A percentile compares a stretch with the other conserved stretches of the same genome.
These are phyloP conservation scores for Tetracladium marchalianum DNA, from an alignment of 495 filamentous ascomycete genomes.

Conservation along the genomic window DNA sequence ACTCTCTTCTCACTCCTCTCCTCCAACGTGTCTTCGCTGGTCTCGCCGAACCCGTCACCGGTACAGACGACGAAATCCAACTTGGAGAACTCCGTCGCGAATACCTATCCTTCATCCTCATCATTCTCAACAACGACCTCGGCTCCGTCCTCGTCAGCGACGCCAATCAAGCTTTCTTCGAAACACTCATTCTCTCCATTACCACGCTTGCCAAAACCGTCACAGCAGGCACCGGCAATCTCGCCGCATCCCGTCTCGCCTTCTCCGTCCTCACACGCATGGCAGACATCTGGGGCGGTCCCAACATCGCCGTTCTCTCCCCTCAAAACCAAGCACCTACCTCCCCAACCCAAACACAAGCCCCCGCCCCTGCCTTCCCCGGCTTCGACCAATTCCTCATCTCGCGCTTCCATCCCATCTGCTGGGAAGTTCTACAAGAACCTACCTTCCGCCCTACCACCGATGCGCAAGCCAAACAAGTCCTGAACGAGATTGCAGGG, in stretches of 20 bases:
- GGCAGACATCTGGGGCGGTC: conserved; percentile 75
- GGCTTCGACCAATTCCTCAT: conserved; percentile 93
- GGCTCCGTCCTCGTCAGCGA: conserved; percentile 80
- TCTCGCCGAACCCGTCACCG: conserved; percentile 70
- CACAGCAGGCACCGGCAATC: conserved; percentile 48
- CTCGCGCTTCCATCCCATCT: conserved; percentile 72
- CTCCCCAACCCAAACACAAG: conserved; percentile 10
- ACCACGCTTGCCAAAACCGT: conserved; percentile 74
- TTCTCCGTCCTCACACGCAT: conserved; percentile 73
- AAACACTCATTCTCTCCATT: conserved; percentile 72
- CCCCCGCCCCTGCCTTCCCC: conserved; percentile 46
- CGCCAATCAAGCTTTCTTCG: conserved; percentile 79
- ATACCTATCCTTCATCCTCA: conserved; percentile 80
- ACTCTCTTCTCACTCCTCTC: conserved; percentile 79
- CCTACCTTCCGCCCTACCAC: conserved; percentile 61
- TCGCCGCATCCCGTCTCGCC: conserved; percentile 68
- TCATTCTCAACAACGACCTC: conserved; percentile 82
- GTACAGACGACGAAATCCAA: conserved; percentile 94
- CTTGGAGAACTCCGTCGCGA: conserved; percentile 84
- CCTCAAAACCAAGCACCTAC: conserved; percentile 31
- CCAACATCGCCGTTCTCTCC: conserved; percentile 52
- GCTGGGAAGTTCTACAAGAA: conserved; percentile 74
- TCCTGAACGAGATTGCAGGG: conserved; percentile 71
- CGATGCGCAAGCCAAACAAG: conserved; percentile 77
- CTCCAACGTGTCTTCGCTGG: conserved; percentile 80